Conservation (phyloP, 2,329 filamentous ascomycete genomes). For the Neofusicoccum sp. region DNA sequence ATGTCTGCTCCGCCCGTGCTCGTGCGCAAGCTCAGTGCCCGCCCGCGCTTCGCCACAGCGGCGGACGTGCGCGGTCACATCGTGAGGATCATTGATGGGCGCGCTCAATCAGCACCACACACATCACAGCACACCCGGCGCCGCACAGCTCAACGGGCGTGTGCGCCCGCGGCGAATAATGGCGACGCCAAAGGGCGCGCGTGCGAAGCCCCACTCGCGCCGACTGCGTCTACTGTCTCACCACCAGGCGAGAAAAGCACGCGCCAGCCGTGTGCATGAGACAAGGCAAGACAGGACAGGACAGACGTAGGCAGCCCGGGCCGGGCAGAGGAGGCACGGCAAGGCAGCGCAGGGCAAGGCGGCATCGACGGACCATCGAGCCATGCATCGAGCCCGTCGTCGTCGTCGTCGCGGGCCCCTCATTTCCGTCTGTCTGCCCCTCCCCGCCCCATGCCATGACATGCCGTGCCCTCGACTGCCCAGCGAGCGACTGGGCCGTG, state of each 20-base stretch:
- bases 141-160: neutral
- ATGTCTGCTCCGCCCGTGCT: neutral
- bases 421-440: neutral
- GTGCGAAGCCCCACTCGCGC: conserved; percentile 11
- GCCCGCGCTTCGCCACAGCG: conserved; percentile 15
- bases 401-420: neutral
- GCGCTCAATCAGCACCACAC: neutral
- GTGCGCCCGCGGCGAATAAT: neutral
- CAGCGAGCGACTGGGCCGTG: too few relatives aligned
- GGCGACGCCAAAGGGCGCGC: neutral
- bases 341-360: neutral
- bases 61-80: conserved; percentile 12
- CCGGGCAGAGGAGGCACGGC: neutral
- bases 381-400: neutral
- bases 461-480: neutral
- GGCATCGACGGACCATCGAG: conserved; percentile 1
- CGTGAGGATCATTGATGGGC: conserved; percentile 13
- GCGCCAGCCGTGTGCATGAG: conserved; percentile 9
- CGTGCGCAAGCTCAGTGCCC: neutral
- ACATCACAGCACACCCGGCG: neutral
- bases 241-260: conserved; percentile 8
- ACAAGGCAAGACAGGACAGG: conserved; percentile 4
- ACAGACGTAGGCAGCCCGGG: neutral
- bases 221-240: conserved; percentile 14
- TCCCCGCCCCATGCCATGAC: neutral